Base-by-base conservation (phyloP, 2,329 filamentous ascomycete genomes). In the Pseudogymnoascus sp. region DNA sequence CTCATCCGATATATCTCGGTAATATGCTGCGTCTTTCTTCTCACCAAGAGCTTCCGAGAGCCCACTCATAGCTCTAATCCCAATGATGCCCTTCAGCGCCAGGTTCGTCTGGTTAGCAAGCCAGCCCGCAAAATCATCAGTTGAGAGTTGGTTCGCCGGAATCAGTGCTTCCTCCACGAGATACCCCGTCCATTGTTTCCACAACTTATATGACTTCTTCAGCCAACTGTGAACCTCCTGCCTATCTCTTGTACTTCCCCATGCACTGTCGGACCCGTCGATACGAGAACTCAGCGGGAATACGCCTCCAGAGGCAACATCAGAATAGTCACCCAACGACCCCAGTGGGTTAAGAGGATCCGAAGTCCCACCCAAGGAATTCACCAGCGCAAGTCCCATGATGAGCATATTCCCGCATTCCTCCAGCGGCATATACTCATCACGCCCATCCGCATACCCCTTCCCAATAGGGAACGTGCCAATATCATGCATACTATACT, bases 401-500 rank as follows among this genome's bases (percentile, higher is more conserved):
- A 87, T 87, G 35, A 90, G 78, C 76, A 90, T 87, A 67, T 87
- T 83, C 17, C 85, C 85, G 69, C 83, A 87, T 72, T 87, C 85
- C 70, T 87, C 84, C 1, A 87, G 82, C 0, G 85, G 85, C 85
- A 87, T 87, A 68, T 87, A 86, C 70, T 87, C 85, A 67, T 87
- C 85, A 21, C 77, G 75, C 21, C 85, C 85, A 71, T 86, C 83
- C 28, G 80, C 76, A 71, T 92, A 88, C 1, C 88, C 89, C 0
- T 88, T 91, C n/a, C 87, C 80, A 68, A 91, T 91, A 1, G 89
- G 89, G 73, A 90, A 91, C 0, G 82, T 74, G 1, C 89, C 89
- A 26, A 91, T 78, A 74, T 92, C 89, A 71, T 91, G 89, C 85
- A 91, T 90, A 66, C 85, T 87, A 73, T 91, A 91, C 67, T 88